phyloP scores from a whole-genome alignment of 1,284 basidiomycete species.

The Neonothopanus nambi region DNA sequence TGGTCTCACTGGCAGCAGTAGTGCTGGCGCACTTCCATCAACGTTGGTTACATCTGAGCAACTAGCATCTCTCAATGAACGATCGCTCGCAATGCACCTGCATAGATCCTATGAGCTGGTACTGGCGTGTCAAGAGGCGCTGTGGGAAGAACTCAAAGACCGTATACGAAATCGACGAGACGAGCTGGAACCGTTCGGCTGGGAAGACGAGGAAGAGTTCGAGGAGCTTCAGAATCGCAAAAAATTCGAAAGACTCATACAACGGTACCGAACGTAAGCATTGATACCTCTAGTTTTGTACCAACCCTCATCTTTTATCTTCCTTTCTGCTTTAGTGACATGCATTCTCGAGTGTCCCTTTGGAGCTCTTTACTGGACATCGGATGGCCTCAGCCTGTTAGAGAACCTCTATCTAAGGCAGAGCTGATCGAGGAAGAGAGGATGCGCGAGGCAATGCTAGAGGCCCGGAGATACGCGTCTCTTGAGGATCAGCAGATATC shows the following conservation, averaged over 20 bases:
- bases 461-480: slow-evolving; percentile 53
- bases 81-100: slow-evolving; percentile 70
- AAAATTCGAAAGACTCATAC: slow-evolving; percentile 65
- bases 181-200: slow-evolving; percentile 57
- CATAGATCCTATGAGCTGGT: slow-evolving; percentile 64
- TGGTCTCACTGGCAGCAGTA: slow-evolving; percentile 36
- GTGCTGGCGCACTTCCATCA: slow-evolving; percentile 35
- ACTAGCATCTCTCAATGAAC: slow-evolving; percentile 50
- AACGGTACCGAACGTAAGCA: slow-evolving; percentile 59
- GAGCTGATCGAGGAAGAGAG: slow-evolving; percentile 70
- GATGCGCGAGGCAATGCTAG: slow-evolving; percentile 62
- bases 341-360: slow-evolving; percentile 64
- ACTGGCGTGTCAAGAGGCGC: slow-evolving; percentile 71
- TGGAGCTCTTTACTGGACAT: slow-evolving; percentile 65
- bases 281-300: not conserved
- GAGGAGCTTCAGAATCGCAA: slow-evolving; percentile 54
- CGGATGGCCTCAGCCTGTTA: slow-evolving; percentile 61
- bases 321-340: slow-evolving; percentile 48
- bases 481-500: slow-evolving; percentile 57
- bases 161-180: slow-evolving; percentile 54
- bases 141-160: slow-evolving; percentile 77
- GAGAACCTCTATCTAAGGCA: slow-evolving; percentile 64
- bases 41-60: slow-evolving; percentile 47
- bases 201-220: slow-evolving; percentile 65
- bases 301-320: not conserved